Percentiles rank a stretch among this genome's conserved stretches.
Conservation (phyloP, 306 rosid genomes). For the Cotoneaster glaucophyllus region DNA sequence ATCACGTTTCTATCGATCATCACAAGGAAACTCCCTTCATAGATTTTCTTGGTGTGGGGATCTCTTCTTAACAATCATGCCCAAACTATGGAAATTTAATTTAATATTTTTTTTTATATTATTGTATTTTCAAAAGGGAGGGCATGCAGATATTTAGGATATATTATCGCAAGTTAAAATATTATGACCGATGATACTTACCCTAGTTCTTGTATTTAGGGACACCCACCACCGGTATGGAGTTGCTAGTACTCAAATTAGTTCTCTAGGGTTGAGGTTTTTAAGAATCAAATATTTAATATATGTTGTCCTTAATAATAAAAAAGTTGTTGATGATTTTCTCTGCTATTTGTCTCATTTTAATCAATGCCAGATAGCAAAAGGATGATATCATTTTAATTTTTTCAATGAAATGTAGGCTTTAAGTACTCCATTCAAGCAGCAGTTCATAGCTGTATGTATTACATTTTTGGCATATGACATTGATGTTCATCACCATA, state of each 20-base stretch:
- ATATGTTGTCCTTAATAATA: neutral
- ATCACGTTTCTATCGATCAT: constrained; percentile 16
- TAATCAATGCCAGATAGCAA: constrained; percentile 2
- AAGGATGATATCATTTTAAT: neutral
- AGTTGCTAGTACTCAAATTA: neutral
- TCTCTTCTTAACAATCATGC: constrained; percentile 39
- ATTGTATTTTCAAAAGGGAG: neutral
- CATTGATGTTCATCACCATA: neutral
- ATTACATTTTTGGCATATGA: neutral
- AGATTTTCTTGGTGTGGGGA: constrained; percentile 89
- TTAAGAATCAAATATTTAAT: neutral
- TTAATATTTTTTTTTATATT: neutral
- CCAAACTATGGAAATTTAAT: constrained; percentile 10
- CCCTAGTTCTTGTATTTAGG: neutral
- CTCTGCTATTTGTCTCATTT: neutral
- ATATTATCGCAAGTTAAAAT: neutral
- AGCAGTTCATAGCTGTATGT: neutral
- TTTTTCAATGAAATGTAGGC: neutral
- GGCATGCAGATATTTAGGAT: constrained; percentile 7
- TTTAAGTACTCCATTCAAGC: neutral
- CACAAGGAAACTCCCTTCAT: constrained; percentile 60
- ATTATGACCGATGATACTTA: neutral
- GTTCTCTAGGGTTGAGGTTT: constrained; percentile 1
- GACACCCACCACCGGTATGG: neutral
- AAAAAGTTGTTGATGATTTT: neutral